phyloP scores from a whole-genome alignment of 805 yeast species.

The Wickerhamiella lipophila region DNA sequence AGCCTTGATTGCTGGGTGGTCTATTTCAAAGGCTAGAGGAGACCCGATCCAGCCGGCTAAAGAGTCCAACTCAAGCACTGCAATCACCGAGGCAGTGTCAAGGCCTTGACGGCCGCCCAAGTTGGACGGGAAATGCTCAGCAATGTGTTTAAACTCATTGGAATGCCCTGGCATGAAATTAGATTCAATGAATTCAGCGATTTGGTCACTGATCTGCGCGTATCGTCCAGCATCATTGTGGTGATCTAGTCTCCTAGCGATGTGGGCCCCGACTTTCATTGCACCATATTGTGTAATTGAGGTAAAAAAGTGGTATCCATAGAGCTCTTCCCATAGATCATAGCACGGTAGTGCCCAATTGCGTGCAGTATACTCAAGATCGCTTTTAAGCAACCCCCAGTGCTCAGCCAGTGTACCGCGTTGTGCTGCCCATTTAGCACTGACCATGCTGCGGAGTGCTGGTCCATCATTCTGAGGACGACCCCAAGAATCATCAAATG shows the following conservation, averaged over 20 bases:
- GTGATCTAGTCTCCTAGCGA: constrained; percentile 22
- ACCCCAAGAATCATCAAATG: constrained; percentile 69
- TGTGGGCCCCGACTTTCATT: constrained; percentile 40
- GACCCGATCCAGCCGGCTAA: constrained; percentile 17
- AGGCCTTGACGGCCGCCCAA: constrained; percentile 13
- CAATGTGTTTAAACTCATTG: constrained; percentile 10
- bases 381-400: constrained; percentile 47
- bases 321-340: constrained; percentile 87
- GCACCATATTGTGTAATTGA: constrained; percentile 62
- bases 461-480: constrained; percentile 96
- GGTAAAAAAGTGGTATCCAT: constrained; percentile 69
- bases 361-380: constrained; percentile 47
- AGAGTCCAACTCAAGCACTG: constrained; percentile 12
- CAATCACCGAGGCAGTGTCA: constrained; percentile 15
- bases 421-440: constrained; percentile 38
- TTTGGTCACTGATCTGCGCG: background rate
- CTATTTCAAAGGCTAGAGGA: constrained; percentile 2
- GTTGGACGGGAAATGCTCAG: constrained; percentile 13
- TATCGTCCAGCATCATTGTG: constrained; percentile 9
- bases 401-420: constrained; percentile 33
- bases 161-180: constrained; percentile 12
- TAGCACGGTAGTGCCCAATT: constrained; percentile 60
- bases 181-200: constrained; percentile 13
- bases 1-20: constrained; percentile 1
- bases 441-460: constrained; percentile 60